Evolutionary conservation across 345 rosid species (phyloP), one percentile per base, ranked within the genome.

Genomic region (Murraya paniculata): DNA sequence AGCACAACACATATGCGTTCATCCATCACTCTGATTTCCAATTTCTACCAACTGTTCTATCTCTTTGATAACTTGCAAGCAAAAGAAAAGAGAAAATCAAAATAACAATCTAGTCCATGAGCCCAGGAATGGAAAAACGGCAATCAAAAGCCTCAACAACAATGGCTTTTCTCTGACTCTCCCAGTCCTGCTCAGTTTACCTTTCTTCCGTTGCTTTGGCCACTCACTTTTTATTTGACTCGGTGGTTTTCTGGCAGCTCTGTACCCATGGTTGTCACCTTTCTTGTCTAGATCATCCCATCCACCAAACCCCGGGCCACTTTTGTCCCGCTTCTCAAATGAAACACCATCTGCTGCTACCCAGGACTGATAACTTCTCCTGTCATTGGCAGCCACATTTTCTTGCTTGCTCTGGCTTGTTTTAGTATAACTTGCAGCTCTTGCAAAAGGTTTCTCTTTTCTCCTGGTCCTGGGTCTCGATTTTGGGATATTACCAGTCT

Each of bases 281-380:
- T 59, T 78, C 64, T 65, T 79, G 66, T 86, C 98, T 22, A 92
- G 83, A 80, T 95, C 96, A 69, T 95, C 97, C 98, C 98, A 93
- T 68, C 98, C 99, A 64, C 99, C 93, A 84, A 81, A 93, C 4
- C 19, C 76, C 2, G 85, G 38, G 33, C 36, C 79, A 33, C 33
- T 25, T 67, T 74, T 77, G 33, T 60, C 60, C 22, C 64, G 69
- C 64, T 71, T 80, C 66, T 53, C 81, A 21, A 19, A 25, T 8
- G 84, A 79, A 77, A 69, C 86, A 71, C 60, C 72, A 60, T 82
- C 91, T 16, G 81, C 80, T 62, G 83, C 81, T 64, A 74, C 82
- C 98, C 96, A 93, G 22, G 98, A 91, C 78, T 88, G 88, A 80
- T 92, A 90, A 74, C 83, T 87, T 76, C 69, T 86, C 77, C 73